phyloP scores from a whole-genome alignment of 208 protist genomes.

The Leishmania aethiopica region DNA sequence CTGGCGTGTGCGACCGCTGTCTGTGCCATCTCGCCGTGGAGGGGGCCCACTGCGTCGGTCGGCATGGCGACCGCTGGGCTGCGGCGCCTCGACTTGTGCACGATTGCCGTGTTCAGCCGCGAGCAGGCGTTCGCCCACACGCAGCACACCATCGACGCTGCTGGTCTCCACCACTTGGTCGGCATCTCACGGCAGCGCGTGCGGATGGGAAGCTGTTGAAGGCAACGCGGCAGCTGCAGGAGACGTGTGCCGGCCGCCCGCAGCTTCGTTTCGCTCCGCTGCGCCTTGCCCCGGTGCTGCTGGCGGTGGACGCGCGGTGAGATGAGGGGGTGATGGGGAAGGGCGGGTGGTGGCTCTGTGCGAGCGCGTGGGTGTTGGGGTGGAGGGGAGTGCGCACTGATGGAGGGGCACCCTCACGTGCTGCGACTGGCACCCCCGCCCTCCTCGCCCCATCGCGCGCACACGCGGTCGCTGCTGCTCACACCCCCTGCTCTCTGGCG shows the following conservation, averaged over 20 bases:
- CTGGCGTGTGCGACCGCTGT: conserved; percentile 57
- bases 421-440: too few relatives aligned
- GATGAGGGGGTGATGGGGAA: neutral
- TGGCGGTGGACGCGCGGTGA: conserved; percentile 21
- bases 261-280: conserved; percentile 57
- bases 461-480: too few relatives aligned
- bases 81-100: conserved; percentile 67
- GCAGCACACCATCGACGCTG: conserved; percentile 60
- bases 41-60: conserved; percentile 51
- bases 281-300: conserved; percentile 59
- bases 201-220: conserved; percentile 69
- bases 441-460: too few relatives aligned
- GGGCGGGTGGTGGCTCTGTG: neutral
- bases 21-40: conserved; percentile 72
- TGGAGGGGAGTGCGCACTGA: too few relatives aligned
- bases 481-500: too few relatives aligned
- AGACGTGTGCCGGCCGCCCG: conserved; percentile 47
- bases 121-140: conserved; percentile 62
- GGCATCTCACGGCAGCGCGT: conserved; percentile 68
- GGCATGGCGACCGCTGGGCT: conserved; percentile 53
- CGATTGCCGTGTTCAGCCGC: conserved; percentile 54
- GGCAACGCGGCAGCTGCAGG: conserved; percentile 68
- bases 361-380: neutral
- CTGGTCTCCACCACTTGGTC: conserved; percentile 61
- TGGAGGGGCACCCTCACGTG: too few relatives aligned